Evolutionary conservation across 805 yeast species (phyloP).

Genomic region (Metschnikowia kofuensis): DNA sequence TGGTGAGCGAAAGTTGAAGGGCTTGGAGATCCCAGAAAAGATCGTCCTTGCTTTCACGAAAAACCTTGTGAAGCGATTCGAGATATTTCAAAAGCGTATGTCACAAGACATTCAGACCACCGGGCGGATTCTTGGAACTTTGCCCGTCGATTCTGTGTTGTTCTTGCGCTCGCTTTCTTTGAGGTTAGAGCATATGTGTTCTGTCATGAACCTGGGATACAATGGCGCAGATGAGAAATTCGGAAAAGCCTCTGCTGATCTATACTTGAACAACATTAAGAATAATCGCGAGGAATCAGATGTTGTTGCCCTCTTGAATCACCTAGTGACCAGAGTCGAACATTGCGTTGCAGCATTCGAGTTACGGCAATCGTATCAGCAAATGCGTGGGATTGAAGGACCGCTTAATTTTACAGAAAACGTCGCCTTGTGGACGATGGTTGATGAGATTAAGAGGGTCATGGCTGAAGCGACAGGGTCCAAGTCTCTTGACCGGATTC

Average conservation of each 20-base stretch:
- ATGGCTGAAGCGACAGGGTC: background rate
- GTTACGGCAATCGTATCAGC: conserved; percentile 27
- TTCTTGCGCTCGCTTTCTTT: conserved; percentile 54
- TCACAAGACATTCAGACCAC: conserved; percentile 16
- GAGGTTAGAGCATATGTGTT: conserved; percentile 56
- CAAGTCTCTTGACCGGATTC: background rate
- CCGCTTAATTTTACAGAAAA: conserved; percentile 19
- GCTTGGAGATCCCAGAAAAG: conserved; percentile 88
- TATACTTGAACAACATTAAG: conserved; percentile 20
- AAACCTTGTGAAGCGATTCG: conserved; percentile 57
- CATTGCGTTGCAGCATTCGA: conserved; percentile 42
- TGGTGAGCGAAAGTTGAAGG: conserved; percentile 90
- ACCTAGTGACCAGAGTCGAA: conserved; percentile 67
- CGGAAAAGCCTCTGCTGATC: conserved; percentile 25
- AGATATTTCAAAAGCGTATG: conserved; percentile 32
- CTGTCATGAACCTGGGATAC: conserved; percentile 46
- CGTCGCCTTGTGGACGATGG: conserved; percentile 21
- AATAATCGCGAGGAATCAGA: conserved; percentile 37
- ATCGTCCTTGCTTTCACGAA: conserved; percentile 78
- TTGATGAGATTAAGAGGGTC: conserved; percentile 25
- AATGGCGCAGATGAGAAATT: conserved; percentile 25
- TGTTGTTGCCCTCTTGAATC: conserved; percentile 55
- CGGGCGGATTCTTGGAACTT: conserved; percentile 35
- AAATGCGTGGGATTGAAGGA: conserved; percentile 23
- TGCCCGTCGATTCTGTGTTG: conserved; percentile 45